Evolutionary conservation across 2,329 filamentous ascomycete genomes (phyloP).

Genomic region (Fusarium nurragi): DNA sequence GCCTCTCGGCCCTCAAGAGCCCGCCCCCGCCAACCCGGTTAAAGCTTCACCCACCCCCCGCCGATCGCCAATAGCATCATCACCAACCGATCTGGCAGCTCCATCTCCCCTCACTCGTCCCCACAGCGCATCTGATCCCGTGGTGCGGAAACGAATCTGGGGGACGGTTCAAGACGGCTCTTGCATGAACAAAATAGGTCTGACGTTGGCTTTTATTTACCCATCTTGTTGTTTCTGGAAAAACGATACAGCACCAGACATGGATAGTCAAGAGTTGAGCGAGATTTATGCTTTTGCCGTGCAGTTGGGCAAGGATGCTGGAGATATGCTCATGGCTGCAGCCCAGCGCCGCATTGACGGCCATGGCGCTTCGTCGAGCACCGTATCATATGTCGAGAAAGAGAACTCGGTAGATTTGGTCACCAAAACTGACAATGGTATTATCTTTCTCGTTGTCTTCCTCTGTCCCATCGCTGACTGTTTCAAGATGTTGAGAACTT

Average conservation of each 20-base stretch:
- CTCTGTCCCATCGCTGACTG: constrained; percentile 1
- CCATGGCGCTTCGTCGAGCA: constrained; percentile 20
- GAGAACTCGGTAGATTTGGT: constrained; percentile 81
- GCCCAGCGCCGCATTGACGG: constrained; percentile 51
- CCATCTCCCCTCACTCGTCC: constrained; percentile 5
- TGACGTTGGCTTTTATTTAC: background rate
- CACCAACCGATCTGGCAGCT: constrained; percentile 11
- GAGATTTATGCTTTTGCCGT: constrained; percentile 77
- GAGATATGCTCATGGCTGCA: constrained; percentile 71
- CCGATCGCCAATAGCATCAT: constrained; percentile 5
- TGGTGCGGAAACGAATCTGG: constrained; percentile 20
- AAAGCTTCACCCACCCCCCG: no score
- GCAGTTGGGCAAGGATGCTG: constrained; percentile 75
- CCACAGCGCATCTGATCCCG: constrained; percentile 38
- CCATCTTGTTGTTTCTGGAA: constrained; percentile 4
- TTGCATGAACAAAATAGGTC: constrained; percentile 19
- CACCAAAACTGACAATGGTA: constrained; percentile 78
- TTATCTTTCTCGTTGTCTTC: constrained; percentile 4
- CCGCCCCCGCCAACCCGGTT: no score
- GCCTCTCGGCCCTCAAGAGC: no score
- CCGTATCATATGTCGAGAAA: constrained; percentile 63
- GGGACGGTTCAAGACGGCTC: constrained; percentile 36
- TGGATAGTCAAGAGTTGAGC: constrained; percentile 61
- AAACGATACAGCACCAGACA: constrained; percentile 27
- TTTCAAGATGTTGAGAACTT: constrained; percentile 74